A percentile compares a stretch with the other conserved stretches of the same genome.
These are phyloP conservation scores for Pythium periplocum DNA, from an alignment of 352 stramenopile species.

Conservation along the genomic window DNA sequence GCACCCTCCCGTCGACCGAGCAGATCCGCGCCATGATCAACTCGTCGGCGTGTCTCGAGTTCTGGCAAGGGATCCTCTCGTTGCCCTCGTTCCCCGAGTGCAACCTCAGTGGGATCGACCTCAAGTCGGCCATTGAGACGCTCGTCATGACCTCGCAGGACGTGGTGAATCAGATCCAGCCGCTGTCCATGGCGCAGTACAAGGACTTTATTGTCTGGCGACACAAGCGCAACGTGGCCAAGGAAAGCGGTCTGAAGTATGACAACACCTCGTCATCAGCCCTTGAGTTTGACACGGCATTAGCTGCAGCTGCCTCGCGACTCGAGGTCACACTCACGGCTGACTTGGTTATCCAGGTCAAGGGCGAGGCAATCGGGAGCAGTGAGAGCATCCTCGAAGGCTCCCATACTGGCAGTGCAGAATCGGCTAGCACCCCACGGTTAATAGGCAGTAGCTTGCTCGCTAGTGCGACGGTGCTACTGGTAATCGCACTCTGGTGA, in stretches of 20 bases:
- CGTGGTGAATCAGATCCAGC: constrained; percentile 18
- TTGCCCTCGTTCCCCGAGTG: constrained; percentile 43
- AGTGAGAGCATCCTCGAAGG: too few relatives aligned
- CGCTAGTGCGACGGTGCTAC: too few relatives aligned
- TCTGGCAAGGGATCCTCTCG: constrained; percentile 34
- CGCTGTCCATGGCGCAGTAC: constrained; percentile 35
- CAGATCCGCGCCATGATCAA: constrained; percentile 37
- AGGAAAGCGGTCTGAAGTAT: constrained; percentile 35
- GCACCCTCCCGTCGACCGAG: constrained; percentile 30
- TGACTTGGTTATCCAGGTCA: constrained; percentile 4
- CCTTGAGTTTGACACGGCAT: constrained; percentile 36
- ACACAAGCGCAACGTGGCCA: constrained; percentile 41
- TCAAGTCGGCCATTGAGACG: constrained; percentile 55
- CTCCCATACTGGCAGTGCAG: too few relatives aligned
- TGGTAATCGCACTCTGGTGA: too few relatives aligned
- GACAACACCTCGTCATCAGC: constrained; percentile 45
- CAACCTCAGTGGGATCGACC: constrained; percentile 36
- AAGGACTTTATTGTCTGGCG: constrained; percentile 52
- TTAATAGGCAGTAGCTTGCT: too few relatives aligned
- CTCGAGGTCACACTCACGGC: constrained; percentile 6
- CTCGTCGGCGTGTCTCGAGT: constrained; percentile 38
- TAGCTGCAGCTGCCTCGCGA: constrained; percentile 9
- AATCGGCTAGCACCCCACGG: too few relatives aligned
- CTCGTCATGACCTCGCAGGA: constrained; percentile 56
- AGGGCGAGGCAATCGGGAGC: constrained; percentile 2